A percentile compares a stretch with the other conserved stretches of the same genome.
These are phyloP conservation scores for Micromonas commoda DNA, from an alignment of 139 green algal species.

Conservation along the genomic window DNA sequence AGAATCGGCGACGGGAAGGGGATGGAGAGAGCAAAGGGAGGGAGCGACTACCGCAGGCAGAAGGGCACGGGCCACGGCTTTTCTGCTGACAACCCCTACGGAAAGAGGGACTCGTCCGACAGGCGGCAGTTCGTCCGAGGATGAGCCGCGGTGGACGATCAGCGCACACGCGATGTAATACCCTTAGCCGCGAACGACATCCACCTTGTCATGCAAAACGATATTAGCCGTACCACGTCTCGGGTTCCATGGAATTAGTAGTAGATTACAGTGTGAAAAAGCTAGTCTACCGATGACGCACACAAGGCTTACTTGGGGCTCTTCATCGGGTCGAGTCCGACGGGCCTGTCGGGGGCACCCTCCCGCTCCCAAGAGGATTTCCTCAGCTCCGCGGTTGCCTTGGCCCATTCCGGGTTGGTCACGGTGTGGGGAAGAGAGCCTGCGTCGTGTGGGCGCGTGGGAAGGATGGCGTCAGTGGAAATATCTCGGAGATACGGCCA, in stretches of 20 bases:
- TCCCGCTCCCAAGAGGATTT: neutral
- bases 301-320: too few relatives aligned
- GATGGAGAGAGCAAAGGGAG: conserved; percentile 2
- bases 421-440: neutral
- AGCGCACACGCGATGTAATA: too few relatives aligned
- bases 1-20: conserved; percentile 18
- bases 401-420: conserved; percentile 5
- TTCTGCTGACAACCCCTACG: conserved; percentile 79
- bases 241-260: too few relatives aligned
- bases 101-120: conserved; percentile 54
- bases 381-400: neutral
- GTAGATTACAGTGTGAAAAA: too few relatives aligned
- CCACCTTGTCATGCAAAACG: too few relatives aligned
- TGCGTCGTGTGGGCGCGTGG: neutral
- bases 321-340: conserved; percentile 18
- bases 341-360: neutral
- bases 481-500: too few relatives aligned
- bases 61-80: conserved; percentile 68
- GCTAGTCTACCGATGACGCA: too few relatives aligned
- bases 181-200: too few relatives aligned
- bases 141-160: too few relatives aligned
- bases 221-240: too few relatives aligned
- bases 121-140: conserved; percentile 58
- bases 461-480: too few relatives aligned
- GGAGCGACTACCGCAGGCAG: conserved; percentile 40